Base-by-base conservation (phyloP, 805 yeast species). In the Isabelozyma pseudorhagii region DNA sequence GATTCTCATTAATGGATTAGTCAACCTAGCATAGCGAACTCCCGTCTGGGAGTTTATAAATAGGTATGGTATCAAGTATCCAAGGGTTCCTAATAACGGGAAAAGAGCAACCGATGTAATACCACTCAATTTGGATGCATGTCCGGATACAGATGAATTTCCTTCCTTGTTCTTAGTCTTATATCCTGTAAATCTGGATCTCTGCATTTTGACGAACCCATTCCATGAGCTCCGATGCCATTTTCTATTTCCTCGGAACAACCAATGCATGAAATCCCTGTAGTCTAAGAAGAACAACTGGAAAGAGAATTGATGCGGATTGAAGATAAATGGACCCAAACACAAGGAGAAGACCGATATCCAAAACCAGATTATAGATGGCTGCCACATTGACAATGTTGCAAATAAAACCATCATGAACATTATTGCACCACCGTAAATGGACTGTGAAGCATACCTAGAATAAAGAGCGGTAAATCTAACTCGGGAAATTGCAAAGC, bases 21-120 rank as follows among this genome's bases (percentile, higher is more conserved):
- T 79, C 69, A 46, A 67, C 57, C 44, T 57, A 53, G 62, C 61
- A 8, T 52, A 47, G 18, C 34, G 31, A 0, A 90, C 96, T 29
- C 97, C 97, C 34, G 85, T 89, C 71, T 90, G 97, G 1, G 97
- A 77, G 67, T 91, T 92, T 59, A 88, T 85, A 60, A 87, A 93
- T 46, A 84, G 74, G 66, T 82, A 93, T 0, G 96, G 92, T 47
- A 84, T 69, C 49, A 86, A 79, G 45, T 58, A 56, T 13, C 57
- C 48, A 8, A 50, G 1, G 1, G 57, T 45, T 5, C 53, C 53
- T 3, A 64, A 11, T 2, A 58, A 36, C 7, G 65, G 64, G 3
- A 56, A 10, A 8, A 58, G 29, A 5, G 63, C 51, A 38, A 60
- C 58, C 28, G 57, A 58, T 1, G 53, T 11, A 5, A 66, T 39